Conservation (phyloP, 805 yeast genomes). For the Spathaspora hagerdaliae region DNA sequence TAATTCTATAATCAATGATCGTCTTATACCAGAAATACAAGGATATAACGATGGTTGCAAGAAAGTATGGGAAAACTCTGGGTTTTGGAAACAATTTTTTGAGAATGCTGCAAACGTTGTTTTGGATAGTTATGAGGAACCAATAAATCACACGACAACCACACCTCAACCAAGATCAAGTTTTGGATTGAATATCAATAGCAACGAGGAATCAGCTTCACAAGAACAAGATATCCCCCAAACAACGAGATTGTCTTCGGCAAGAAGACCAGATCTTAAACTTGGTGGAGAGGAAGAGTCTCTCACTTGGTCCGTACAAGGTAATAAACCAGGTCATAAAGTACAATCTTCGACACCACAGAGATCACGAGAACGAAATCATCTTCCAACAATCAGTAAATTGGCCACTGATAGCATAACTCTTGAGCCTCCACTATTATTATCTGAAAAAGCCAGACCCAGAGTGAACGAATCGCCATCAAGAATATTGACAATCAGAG, state of each 20-base stretch:
- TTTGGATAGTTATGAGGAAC: slow-evolving; percentile 49
- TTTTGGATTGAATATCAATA: slow-evolving; percentile 16
- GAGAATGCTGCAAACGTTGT: slow-evolving; percentile 72
- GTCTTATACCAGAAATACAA: slow-evolving; percentile 63
- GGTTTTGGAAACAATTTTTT: slow-evolving; percentile 75
- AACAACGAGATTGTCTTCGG: slow-evolving; percentile 9
- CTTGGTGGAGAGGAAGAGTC: slow-evolving; percentile 23
- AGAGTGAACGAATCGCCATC: slow-evolving; percentile 5
- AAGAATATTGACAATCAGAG: slow-evolving; percentile 24
- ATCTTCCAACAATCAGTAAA: not conserved
- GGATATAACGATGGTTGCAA: slow-evolving; percentile 56
- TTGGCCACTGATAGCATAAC: slow-evolving; percentile 17
- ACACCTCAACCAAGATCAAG: slow-evolving; percentile 3
- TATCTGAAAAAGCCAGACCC: not conserved
- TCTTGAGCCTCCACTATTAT: slow-evolving; percentile 17
- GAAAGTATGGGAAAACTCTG: slow-evolving; percentile 60
- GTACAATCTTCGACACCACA: slow-evolving; percentile 28
- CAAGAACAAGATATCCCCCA: not conserved
- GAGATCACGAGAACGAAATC: not conserved
- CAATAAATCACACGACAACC: slow-evolving; percentile 12
- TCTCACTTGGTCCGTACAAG: slow-evolving; percentile 33
- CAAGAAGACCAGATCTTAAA: slow-evolving; percentile 8
- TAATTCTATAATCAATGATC: slow-evolving; percentile 63
- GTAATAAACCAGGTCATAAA: slow-evolving; percentile 6
- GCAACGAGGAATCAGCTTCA: slow-evolving; percentile 13